Conservation (phyloP, 2,329 filamentous ascomycete genomes). For the Zymoseptoria ardabiliae region DNA sequence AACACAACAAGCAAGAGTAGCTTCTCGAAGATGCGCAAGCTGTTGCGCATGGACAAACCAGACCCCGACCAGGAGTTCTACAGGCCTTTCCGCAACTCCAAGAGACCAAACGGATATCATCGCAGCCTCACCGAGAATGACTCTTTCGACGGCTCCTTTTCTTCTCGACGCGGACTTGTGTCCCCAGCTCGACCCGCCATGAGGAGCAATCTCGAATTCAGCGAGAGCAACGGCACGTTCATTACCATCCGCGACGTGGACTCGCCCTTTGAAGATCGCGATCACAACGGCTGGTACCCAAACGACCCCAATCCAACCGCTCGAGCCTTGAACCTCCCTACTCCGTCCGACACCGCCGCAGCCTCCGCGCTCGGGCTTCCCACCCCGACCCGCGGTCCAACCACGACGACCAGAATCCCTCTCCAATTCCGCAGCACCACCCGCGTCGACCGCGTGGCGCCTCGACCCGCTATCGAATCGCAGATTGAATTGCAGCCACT, state of each 20-base stretch:
- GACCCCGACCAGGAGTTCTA: neutral
- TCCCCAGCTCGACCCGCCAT: neutral
- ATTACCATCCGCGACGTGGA: neutral
- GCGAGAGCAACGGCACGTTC: constrained; percentile 1
- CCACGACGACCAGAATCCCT: neutral
- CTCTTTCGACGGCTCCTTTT: neutral
- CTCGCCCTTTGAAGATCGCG: neutral
- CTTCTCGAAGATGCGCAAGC: neutral
- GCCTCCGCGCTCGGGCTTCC: neutral
- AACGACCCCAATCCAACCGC: neutral
- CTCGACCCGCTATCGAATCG: neutral
- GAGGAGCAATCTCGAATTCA: neutral
- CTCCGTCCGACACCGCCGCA: neutral
- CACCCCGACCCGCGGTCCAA: neutral
- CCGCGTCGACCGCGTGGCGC: neutral
- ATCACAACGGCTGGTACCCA: neutral
- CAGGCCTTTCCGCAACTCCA: neutral
- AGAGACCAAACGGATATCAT: neutral
- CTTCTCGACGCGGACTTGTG: neutral
- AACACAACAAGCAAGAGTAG: neutral
- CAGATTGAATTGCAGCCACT: constrained; percentile 2
- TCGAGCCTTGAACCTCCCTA: neutral
- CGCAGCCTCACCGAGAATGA: neutral
- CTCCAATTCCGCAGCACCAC: neutral
- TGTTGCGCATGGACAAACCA: neutral